Percentiles rank a stretch among this genome's conserved stretches.
phyloP scores from a whole-genome alignment of 2,329 filamentous ascomycete genomes.

The Xylariaceae sp. region DNA sequence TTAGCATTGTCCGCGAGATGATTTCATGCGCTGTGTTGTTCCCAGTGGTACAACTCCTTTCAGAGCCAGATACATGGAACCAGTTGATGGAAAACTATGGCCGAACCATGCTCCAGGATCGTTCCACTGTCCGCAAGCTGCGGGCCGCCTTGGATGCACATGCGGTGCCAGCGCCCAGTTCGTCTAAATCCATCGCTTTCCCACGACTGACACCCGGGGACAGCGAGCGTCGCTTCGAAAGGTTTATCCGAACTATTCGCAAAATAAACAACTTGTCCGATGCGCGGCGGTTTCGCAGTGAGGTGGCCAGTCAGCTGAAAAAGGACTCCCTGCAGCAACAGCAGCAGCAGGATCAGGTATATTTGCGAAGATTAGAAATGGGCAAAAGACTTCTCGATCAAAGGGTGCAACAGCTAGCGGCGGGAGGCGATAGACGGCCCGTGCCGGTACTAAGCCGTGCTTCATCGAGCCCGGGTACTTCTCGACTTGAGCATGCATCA shows the following conservation, averaged over 20 bases:
- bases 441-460: constrained; percentile 31
- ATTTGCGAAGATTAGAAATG: constrained; percentile 84
- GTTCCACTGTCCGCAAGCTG: constrained; percentile 88
- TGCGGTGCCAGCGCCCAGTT: constrained; percentile 71
- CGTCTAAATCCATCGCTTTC: constrained; percentile 60
- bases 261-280: constrained; percentile 89
- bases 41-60: constrained; percentile 71
- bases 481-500: constrained; percentile 67
- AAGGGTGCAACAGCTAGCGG: constrained; percentile 74
- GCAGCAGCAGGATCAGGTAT: constrained; percentile 76
- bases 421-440: constrained; percentile 50
- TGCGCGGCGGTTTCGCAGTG: constrained; percentile 83
- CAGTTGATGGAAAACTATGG: constrained; percentile 89
- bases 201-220: constrained; percentile 77
- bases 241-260: constrained; percentile 83
- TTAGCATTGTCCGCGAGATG: constrained; percentile 78
- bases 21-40: constrained; percentile 87
- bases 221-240: constrained; percentile 87
- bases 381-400: constrained; percentile 87
- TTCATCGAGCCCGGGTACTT: constrained; percentile 38
- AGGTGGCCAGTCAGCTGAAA: constrained; percentile 87
- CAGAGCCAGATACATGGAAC: constrained; percentile 96
- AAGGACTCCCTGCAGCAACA: constrained; percentile 72
- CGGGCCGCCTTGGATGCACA: constrained; percentile 91
- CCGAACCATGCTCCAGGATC: constrained; percentile 82